Evolutionary conservation across 2,329 filamentous ascomycete genomes (phyloP).

Genomic region (Venturia pyrina): DNA sequence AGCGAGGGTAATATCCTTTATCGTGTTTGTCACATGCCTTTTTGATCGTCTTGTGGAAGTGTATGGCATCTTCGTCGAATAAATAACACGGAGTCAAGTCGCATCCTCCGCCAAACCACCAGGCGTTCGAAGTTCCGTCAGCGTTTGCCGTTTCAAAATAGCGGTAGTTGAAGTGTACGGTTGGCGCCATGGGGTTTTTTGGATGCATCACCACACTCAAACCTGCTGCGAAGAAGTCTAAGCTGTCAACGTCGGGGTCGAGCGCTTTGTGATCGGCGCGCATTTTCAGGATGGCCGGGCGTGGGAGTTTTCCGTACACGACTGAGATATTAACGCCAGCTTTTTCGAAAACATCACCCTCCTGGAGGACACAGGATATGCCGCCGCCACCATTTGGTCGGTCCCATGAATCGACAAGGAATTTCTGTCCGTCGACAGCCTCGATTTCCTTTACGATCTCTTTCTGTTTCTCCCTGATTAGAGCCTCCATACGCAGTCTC

Average conservation of each 20-base stretch:
- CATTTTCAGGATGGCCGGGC: conserved; percentile 86
- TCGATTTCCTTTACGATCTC: conserved; percentile 78
- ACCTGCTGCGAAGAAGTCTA: conserved; percentile 93
- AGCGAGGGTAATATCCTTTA: conserved; percentile 80
- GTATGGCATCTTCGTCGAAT: conserved; percentile 92
- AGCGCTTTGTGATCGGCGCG: conserved; percentile 89
- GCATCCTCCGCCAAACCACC: conserved; percentile 97
- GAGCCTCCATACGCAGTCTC: conserved; percentile 93
- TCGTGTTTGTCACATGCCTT: conserved; percentile 89
- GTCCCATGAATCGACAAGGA: conserved; percentile 77
- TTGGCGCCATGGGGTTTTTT: conserved; percentile 91
- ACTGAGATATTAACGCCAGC: conserved; percentile 91
- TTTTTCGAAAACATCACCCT: conserved; percentile 96
- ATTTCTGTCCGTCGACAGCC: conserved; percentile 71
- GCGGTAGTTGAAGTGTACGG: conserved; percentile 94
- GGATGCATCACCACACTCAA: conserved; percentile 90
- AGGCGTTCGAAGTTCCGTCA: conserved; percentile 71
- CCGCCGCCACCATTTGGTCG: conserved; percentile 84
- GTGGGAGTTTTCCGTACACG: conserved; percentile 84
- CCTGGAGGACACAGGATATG: conserved; percentile 88
- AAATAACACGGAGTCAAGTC: conserved; percentile 90
- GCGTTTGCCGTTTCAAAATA: conserved; percentile 94
- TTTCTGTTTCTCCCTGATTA: conserved; percentile 88
- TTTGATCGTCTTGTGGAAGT: conserved; percentile 93
- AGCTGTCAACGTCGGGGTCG: conserved; percentile 60